Percentiles rank a stretch among this genome's conserved stretches.
These are phyloP conservation scores for Spergularia azorica DNA, from an alignment of 179 eudicot species.

Conservation along the genomic window DNA sequence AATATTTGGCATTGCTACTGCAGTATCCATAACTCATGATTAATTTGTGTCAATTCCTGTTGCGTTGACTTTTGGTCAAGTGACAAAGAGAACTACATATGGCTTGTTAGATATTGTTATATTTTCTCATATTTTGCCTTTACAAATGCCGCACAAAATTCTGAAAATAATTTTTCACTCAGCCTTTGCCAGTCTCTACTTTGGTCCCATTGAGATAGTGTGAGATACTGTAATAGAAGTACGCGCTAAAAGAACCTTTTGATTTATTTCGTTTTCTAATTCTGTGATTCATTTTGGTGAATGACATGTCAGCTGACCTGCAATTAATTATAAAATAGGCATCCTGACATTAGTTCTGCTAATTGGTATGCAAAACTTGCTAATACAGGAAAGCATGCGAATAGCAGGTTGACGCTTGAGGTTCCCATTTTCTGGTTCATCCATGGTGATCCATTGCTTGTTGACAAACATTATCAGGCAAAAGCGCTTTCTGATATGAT, in stretches of 20 bases:
- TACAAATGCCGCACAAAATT: neutral
- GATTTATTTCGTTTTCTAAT: constrained; percentile 3
- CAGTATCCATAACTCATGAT: neutral
- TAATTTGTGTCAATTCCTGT: constrained; percentile 8
- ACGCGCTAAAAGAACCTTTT: neutral
- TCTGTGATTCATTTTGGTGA: neutral
- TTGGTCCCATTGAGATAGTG: neutral
- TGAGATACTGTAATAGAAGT: neutral
- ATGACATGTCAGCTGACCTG: constrained; percentile 14
- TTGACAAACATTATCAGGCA: constrained; percentile 96
- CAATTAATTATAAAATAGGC: neutral
- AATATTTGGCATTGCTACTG: neutral
- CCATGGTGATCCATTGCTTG: constrained; percentile 69
- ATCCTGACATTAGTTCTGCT: constrained; percentile 3
- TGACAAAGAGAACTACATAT: constrained; percentile 1
- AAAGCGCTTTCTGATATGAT: constrained; percentile 97
- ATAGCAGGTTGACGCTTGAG: constrained; percentile 86
- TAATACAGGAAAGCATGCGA: constrained; percentile 77
- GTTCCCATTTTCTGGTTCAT: constrained; percentile 96
- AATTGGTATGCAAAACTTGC: constrained; percentile 20
- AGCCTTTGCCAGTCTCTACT: constrained; percentile 1
- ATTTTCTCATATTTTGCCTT: constrained; percentile 3
- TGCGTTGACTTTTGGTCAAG: constrained; percentile 1
- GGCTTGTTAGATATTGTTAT: neutral
- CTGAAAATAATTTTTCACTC: constrained; percentile 4